These are phyloP conservation scores for Chimonanthus salicifolius DNA, from an alignment of 164 flowering plant genomes.

Conservation along the genomic window DNA sequence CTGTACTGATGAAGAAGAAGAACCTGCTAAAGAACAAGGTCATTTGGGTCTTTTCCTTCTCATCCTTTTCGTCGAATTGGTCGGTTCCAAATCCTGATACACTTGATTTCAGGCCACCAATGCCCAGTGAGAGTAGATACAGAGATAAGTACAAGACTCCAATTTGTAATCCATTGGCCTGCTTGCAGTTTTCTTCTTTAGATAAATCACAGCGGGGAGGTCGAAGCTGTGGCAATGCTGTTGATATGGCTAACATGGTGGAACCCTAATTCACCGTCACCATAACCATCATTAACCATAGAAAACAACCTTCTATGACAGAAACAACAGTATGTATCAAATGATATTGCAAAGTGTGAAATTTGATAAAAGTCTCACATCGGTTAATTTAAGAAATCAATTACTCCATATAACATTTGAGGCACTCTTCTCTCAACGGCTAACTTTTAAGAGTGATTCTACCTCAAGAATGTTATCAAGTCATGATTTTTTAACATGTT, in stretches of 20 bases:
- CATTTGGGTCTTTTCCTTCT: slow-evolving; percentile 69
- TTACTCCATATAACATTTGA: no score
- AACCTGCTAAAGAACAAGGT: slow-evolving; percentile 77
- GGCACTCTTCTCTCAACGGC: no score
- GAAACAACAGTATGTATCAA: neutral
- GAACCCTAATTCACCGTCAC: slow-evolving; percentile 51
- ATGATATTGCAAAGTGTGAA: neutral
- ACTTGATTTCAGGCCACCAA: slow-evolving; percentile 88
- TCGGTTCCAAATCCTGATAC: slow-evolving; percentile 90
- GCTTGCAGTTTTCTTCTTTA: slow-evolving; percentile 28
- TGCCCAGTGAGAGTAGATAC: slow-evolving; percentile 73
- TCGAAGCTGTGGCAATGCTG: slow-evolving; percentile 55
- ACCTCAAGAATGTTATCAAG: no score
- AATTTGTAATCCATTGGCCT: slow-evolving; percentile 65
- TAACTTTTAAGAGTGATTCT: no score
- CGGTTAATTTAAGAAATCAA: no score
- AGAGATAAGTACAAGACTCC: slow-evolving; percentile 57
- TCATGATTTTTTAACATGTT: no score
- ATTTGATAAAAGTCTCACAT: neutral
- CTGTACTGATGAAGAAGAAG: slow-evolving; percentile 68
- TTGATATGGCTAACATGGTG: slow-evolving; percentile 43
- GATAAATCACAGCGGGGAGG: slow-evolving; percentile 53
- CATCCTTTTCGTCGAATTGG: slow-evolving; percentile 78
- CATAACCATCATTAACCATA: slow-evolving; percentile 1
- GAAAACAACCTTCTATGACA: neutral